phyloP scores from a whole-genome alignment of 78 protist genomes.

The Protostelium mycophagum region DNA sequence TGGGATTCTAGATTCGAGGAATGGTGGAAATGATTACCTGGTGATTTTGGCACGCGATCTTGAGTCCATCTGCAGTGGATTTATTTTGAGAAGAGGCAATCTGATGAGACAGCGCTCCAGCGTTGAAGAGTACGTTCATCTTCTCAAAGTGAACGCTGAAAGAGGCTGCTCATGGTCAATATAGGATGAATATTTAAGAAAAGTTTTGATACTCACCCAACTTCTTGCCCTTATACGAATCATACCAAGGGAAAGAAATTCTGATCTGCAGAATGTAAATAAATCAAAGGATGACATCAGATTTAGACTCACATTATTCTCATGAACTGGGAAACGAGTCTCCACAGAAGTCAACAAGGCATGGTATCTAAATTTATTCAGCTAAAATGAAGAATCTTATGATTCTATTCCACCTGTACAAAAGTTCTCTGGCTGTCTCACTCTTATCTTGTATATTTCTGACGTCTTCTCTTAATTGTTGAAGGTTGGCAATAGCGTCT shows the following conservation, averaged over 20 bases:
- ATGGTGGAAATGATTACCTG: too few relatives aligned
- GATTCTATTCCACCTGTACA: neutral
- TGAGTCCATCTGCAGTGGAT: constrained; percentile 37
- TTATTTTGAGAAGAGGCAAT: constrained; percentile 21
- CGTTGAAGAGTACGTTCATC: constrained; percentile 44
- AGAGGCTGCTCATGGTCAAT: too few relatives aligned
- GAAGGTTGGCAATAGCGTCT: neutral
- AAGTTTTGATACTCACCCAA: too few relatives aligned
- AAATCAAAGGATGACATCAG: neutral
- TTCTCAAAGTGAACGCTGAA: constrained; percentile 50
- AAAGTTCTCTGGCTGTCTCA: constrained; percentile 42
- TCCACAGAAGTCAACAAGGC: constrained; percentile 38
- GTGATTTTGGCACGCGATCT: constrained; percentile 40
- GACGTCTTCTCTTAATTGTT: constrained; percentile 29
- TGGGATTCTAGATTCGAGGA: too few relatives aligned
- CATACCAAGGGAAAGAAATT: constrained; percentile 50
- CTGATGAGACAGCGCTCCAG: constrained; percentile 36
- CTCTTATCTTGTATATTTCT: constrained; percentile 49
- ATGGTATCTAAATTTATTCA: constrained; percentile 17
- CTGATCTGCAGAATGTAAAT: constrained; percentile 18
- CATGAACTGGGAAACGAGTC: constrained; percentile 46
- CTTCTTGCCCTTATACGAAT: constrained; percentile 39
- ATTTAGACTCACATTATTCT: constrained; percentile 28
- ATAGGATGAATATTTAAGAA: too few relatives aligned
- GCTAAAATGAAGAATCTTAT: neutral